Percentiles rank a stretch among this genome's conserved stretches.
Conservation (phyloP, 306 rosid species). For the Pyrus bretschneideri region DNA sequence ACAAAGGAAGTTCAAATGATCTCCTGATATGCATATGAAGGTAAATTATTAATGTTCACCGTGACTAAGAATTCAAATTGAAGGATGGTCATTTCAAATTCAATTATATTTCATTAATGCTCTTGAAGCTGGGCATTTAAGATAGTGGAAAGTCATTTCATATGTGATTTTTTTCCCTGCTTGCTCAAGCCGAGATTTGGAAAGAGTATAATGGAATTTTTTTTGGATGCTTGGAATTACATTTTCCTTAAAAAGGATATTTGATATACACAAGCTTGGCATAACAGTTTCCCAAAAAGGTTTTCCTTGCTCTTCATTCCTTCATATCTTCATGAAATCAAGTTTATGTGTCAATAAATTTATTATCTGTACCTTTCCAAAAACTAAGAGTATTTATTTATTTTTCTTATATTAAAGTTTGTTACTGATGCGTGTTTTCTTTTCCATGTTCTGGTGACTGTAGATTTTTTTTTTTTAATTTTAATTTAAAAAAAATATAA, state of each 20-base stretch:
- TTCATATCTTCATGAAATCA: not conserved
- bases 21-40: not conserved
- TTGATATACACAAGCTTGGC: not conserved
- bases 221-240: not conserved
- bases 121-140: not conserved
- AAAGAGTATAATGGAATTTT: not conserved
- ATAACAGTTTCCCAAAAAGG: not conserved
- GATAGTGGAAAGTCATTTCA: not conserved
- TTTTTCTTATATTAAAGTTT: not conserved
- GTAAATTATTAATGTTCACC: not conserved
- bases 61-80: not conserved
- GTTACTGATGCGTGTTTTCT: not conserved
- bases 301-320: not conserved
- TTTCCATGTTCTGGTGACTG: not conserved
- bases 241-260: not conserved
- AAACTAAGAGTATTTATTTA: not conserved
- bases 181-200: not conserved
- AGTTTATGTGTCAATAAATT: not conserved
- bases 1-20: not conserved
- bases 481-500: too few relatives aligned
- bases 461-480: not conserved
- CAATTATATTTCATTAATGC: slow-evolving; percentile 1
- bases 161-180: not conserved
- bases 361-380: not conserved
- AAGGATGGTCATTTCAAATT: slow-evolving; percentile 4